Conservation (phyloP, 495 filamentous ascomycete genomes). For the Lophium mytilinum region DNA sequence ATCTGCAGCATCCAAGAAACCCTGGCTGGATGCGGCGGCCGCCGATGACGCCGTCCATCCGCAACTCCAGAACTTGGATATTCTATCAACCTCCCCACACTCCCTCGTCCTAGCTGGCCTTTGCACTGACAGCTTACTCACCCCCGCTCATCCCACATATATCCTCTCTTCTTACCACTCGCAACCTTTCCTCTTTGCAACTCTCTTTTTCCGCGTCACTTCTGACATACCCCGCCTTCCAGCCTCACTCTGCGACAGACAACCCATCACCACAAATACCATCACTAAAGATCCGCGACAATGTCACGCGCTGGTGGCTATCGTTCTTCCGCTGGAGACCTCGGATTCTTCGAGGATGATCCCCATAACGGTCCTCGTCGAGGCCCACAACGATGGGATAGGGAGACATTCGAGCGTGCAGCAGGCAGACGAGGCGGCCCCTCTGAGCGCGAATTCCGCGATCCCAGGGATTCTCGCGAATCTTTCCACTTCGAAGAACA, state of each 20-base stretch:
- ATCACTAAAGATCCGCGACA: background rate
- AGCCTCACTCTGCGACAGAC: background rate
- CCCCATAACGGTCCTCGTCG: slow-evolving; percentile 8
- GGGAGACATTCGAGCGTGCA: slow-evolving; percentile 33
- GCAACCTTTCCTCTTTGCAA: background rate
- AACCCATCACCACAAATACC: background rate
- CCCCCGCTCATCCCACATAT: too few relatives aligned
- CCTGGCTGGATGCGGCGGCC: too few relatives aligned
- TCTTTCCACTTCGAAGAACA: slow-evolving; percentile 31
- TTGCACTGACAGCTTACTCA: too few relatives aligned
- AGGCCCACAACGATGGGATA: slow-evolving; percentile 32
- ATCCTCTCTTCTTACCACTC: background rate
- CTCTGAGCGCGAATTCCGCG: background rate
- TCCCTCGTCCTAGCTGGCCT: too few relatives aligned
- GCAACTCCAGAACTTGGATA: too few relatives aligned
- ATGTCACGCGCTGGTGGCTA: slow-evolving; percentile 6
- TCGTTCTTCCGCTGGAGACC: slow-evolving; percentile 29
- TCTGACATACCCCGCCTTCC: background rate
- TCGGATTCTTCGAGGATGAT: slow-evolving; percentile 22
- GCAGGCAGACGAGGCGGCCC: slow-evolving; percentile 4
- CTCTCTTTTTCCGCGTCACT: background rate
- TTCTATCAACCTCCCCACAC: too few relatives aligned
- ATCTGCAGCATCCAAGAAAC: too few relatives aligned
- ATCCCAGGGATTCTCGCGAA: slow-evolving; percentile 24
- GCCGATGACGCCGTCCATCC: too few relatives aligned